These are phyloP conservation scores for Lipomyces orientalis DNA, from an alignment of 805 yeast species.

Conservation along the genomic window DNA sequence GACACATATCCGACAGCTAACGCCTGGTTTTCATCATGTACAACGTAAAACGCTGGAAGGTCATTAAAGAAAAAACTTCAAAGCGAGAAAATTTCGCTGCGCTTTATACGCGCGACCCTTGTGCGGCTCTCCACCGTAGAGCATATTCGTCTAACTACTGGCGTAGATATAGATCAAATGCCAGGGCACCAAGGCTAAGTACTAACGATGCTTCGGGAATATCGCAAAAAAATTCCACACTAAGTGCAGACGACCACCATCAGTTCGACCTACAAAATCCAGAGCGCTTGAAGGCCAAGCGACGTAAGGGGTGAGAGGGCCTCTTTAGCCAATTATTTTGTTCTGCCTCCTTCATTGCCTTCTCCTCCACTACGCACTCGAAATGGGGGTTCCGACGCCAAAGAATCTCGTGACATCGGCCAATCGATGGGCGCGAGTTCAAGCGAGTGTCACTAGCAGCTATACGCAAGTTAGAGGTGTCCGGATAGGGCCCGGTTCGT, in stretches of 20 bases:
- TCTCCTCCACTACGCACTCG: neutral
- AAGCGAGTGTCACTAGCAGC: neutral
- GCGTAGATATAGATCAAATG: neutral
- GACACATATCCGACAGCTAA: conserved; percentile 32
- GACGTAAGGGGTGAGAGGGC: neutral
- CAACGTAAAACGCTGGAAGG: conserved; percentile 40
- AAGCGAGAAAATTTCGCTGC: neutral
- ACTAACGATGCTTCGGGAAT: neutral
- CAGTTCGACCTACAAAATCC: neutral
- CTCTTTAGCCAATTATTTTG: neutral
- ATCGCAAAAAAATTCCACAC: neutral
- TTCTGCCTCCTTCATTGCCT: neutral
- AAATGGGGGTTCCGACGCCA: neutral
- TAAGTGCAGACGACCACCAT: neutral
- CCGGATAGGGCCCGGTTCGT: conserved; percentile 19
- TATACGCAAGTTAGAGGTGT: conserved; percentile 6
- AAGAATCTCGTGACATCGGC: neutral
- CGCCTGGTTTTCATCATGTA: conserved; percentile 37
- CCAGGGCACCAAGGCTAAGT: neutral
- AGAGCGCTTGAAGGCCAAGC: neutral
- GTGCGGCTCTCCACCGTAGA: neutral
- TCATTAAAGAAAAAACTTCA: conserved; percentile 26
- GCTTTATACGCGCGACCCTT: conserved; percentile 5
- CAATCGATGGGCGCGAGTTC: neutral
- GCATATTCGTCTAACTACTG: neutral